Conservation (phyloP, 371 early-diverging fungal genomes). For the Actinomucor elegans region DNA sequence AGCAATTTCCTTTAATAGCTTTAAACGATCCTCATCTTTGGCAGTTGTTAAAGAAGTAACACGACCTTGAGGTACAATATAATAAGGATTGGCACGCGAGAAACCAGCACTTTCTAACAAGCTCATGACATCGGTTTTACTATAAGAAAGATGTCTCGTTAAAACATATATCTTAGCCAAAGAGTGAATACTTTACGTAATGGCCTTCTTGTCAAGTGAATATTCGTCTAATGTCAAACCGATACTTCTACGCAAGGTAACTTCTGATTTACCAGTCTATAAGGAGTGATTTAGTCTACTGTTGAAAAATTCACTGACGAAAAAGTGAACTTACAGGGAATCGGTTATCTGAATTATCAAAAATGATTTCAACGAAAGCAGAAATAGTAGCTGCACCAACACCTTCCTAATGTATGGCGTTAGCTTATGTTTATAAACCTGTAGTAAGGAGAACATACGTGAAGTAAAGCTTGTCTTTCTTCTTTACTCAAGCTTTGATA, state of each 20-base stretch:
- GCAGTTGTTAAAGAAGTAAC: conserved; percentile 94
- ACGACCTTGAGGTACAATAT: conserved; percentile 99
- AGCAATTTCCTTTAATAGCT: conserved; percentile 96
- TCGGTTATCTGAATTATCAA: conserved; percentile 94
- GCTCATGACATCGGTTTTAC: conserved; percentile 91
- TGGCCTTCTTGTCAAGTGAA: conserved; percentile 89
- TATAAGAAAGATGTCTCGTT: conserved; percentile 28
- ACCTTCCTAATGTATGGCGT: conserved; percentile 73
- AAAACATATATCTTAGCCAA: conserved; percentile 13
- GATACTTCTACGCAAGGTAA: conserved; percentile 91
- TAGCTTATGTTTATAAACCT: not conserved
- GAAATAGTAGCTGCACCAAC: conserved; percentile 91
- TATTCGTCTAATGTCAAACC: conserved; percentile 98
- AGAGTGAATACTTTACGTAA: too few relatives aligned
- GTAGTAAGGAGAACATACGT: conserved; percentile 53
- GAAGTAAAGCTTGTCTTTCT: conserved; percentile 91
- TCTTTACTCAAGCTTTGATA: conserved; percentile 90
- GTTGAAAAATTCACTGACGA: too few relatives aligned
- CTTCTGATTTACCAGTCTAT: conserved; percentile 86
- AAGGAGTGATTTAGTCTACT: too few relatives aligned
- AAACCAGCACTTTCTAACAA: conserved; percentile 98
- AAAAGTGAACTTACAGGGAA: conserved; percentile 80
- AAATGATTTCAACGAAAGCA: conserved; percentile 96
- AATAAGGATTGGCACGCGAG: conserved; percentile 97
- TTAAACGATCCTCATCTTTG: conserved; percentile 88